A percentile compares a stretch with the other conserved stretches of the same genome.
These are phyloP conservation scores for Meyerozyma sp. DNA, from an alignment of 1,139 yeast genomes.

Conservation along the genomic window DNA sequence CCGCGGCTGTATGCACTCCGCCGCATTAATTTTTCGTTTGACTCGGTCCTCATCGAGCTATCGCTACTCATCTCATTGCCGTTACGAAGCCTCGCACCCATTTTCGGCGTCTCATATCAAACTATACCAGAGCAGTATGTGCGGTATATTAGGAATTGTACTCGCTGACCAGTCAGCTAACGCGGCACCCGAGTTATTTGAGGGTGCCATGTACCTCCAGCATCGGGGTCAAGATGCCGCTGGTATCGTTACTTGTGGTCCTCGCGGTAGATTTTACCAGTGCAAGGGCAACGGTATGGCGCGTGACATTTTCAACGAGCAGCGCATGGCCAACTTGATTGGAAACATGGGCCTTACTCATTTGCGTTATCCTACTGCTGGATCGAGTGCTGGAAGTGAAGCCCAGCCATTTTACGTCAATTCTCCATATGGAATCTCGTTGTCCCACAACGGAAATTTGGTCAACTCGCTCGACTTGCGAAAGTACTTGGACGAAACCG, in stretches of 20 bases:
- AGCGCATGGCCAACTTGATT: slow-evolving; percentile 68
- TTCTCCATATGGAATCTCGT: slow-evolving; percentile 87
- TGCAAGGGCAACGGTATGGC: slow-evolving; percentile 99
- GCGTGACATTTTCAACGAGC: slow-evolving; percentile 88
- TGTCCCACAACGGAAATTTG: slow-evolving; percentile 92
- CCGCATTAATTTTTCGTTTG: slow-evolving; percentile 1
- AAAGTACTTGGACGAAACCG: slow-evolving; percentile 81
- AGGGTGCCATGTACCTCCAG: slow-evolving; percentile 89
- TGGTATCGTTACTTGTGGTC: slow-evolving; percentile 96
- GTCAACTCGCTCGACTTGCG: slow-evolving; percentile 79
- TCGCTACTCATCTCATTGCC: not conserved
- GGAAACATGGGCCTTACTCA: slow-evolving; percentile 97
- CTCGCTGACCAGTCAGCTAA: slow-evolving; percentile 67
- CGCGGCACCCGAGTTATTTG: slow-evolving; percentile 87
- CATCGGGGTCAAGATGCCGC: slow-evolving; percentile 99
- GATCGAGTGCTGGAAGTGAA: slow-evolving; percentile 93
- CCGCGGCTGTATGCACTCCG: not conserved
- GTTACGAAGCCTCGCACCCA: not conserved
- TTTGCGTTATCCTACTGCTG: slow-evolving; percentile 96
- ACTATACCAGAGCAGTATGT: slow-evolving; percentile 44
- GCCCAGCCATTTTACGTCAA: slow-evolving; percentile 99
- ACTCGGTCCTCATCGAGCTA: slow-evolving; percentile 1
- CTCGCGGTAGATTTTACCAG: slow-evolving; percentile 89
- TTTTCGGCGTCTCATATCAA: not conserved
- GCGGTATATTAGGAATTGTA: slow-evolving; percentile 91